These are phyloP conservation scores for Penium margaritaceum DNA, from an alignment of 139 green algal species.

Conservation along the genomic window DNA sequence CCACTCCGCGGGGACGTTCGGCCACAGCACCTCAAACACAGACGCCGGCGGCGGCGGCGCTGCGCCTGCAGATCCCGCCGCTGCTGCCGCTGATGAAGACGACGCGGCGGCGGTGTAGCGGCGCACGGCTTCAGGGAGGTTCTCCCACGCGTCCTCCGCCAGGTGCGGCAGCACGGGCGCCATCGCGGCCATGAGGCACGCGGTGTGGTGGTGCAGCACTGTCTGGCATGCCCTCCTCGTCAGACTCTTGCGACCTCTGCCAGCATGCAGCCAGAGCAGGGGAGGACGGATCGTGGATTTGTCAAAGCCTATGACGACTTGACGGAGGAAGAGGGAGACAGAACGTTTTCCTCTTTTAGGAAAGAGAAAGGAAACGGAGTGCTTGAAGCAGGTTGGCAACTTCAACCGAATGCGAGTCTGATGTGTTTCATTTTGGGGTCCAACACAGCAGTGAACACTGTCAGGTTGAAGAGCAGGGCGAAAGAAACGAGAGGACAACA, in stretches of 20 bases:
- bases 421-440: background rate
- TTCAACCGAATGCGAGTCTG: background rate
- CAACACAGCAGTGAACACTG: too few relatives aligned
- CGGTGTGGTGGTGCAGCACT: conserved; percentile 63
- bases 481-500: too few relatives aligned
- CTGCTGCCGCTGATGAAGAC: too few relatives aligned
- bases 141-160: conserved; percentile 85
- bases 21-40: conserved; percentile 75
- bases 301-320: background rate
- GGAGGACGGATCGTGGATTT: too few relatives aligned
- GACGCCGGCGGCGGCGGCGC: conserved; percentile 24
- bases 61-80: too few relatives aligned
- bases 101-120: too few relatives aligned
- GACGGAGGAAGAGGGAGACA: background rate
- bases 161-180: conserved; percentile 83
- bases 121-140: conserved; percentile 53
- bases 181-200: conserved; percentile 51
- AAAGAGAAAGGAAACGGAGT: background rate
- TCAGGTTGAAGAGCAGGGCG: too few relatives aligned
- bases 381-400: background rate
- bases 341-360: background rate
- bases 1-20: conserved; percentile 52
- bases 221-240: conserved; percentile 72
- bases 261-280: background rate
- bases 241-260: conserved; percentile 22